Percentiles rank a stretch among this genome's conserved stretches.
Conservation (phyloP, 352 stramenopile genomes). For the Pythium aphanidermatum region DNA sequence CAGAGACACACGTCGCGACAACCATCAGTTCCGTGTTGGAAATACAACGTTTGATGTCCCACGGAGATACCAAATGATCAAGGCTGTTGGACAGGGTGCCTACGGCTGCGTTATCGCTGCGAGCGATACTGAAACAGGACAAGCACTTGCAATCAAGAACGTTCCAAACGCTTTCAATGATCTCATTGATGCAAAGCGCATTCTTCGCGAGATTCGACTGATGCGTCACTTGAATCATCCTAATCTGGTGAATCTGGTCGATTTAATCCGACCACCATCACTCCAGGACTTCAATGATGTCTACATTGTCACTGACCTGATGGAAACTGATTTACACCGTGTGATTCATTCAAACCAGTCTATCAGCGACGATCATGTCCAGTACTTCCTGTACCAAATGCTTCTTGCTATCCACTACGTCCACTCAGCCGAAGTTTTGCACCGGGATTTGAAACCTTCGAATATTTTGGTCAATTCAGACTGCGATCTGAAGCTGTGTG, state of each 20-base stretch:
- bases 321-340: slow-evolving; percentile 89
- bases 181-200: slow-evolving; percentile 83
- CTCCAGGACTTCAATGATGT: slow-evolving; percentile 88
- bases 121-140: slow-evolving; percentile 80
- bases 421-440: slow-evolving; percentile 94
- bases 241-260: slow-evolving; percentile 77
- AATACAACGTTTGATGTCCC: slow-evolving; percentile 86
- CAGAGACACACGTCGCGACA: slow-evolving; percentile 78
- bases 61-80: slow-evolving; percentile 86
- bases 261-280: slow-evolving; percentile 71
- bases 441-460: slow-evolving; percentile 85
- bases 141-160: slow-evolving; percentile 95
- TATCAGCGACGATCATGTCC: slow-evolving; percentile 83
- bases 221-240: slow-evolving; percentile 85
- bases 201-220: slow-evolving; percentile 82
- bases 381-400: slow-evolving; percentile 90
- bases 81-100: slow-evolving; percentile 85
- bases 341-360: slow-evolving; percentile 88
- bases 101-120: slow-evolving; percentile 90
- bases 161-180: slow-evolving; percentile 92
- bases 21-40: slow-evolving; percentile 82
- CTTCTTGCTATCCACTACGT: slow-evolving; percentile 97
- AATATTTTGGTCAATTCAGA: slow-evolving; percentile 90
- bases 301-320: slow-evolving; percentile 89
- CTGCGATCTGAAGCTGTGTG: slow-evolving; percentile 87